Evolutionary conservation across 1,284 basidiomycete species (phyloP), one percentile per base, ranked within the genome.

Genomic region (Anthracocystis panici-leucophaei): DNA sequence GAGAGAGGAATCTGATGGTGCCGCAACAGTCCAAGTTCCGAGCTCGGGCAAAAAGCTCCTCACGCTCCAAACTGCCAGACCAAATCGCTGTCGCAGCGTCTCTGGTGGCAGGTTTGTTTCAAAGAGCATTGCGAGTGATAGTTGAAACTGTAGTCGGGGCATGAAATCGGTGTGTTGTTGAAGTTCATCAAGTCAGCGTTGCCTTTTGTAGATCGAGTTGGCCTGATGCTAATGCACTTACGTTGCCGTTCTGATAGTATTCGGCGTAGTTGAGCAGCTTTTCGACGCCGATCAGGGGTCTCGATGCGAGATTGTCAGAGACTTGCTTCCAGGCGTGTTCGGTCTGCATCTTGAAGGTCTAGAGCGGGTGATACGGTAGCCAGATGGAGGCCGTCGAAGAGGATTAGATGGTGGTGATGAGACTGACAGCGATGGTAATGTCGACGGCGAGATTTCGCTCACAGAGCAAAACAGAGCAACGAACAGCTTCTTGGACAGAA

Each of bases 181-280:
- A 25, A n/a, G 21, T 5, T 21, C 3, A 14, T 2, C 21, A 45
- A 25, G n/a, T 45, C 18, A 31, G 25, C 2, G 6, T 8, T 7
- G 16, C 6, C 42, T 45, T 23, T 14, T 7, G 18, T 18, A 14
- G 21, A 11, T 25, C n/a, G 41, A 48, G 20, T 35, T 0, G 20
- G 23, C 11, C 12, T 52, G 33, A 14, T 40, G 12, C 1, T 5
- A 12, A 5, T 14, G 44, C 12, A 64, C 62, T 41, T 57, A 57
- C 58, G 23, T 68, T 68, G 33, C 65, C 65, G 33, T 68, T 58
- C 51, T 68, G 65, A 25, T 62, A 62, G 56, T 68, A 55, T 25
- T 68, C 65, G 29, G 59, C 46, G 33, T 68, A 68, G 65, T 68
- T 68, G 59, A 68, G 59, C 38, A 68, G 10, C 56, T 68, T 68